A percentile compares a stretch with the other conserved stretches of the same genome.
These are phyloP conservation scores for Sporisorium sorghi DNA, from an alignment of 1,284 basidiomycete species.

Conservation along the genomic window DNA sequence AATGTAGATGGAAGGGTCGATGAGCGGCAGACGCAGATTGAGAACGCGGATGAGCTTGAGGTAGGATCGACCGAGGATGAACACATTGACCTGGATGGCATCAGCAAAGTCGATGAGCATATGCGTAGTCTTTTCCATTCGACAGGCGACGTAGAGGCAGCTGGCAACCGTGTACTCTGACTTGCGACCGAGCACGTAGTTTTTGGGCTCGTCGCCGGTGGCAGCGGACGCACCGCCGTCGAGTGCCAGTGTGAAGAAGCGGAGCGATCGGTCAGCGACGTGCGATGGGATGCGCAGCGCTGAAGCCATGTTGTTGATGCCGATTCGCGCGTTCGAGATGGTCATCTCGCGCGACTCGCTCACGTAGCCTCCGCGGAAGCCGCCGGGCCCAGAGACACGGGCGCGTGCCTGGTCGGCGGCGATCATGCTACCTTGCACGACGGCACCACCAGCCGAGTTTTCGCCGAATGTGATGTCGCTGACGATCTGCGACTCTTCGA, in stretches of 20 bases:
- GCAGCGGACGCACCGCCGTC: slow-evolving; percentile 74
- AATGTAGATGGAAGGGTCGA: slow-evolving; percentile 97
- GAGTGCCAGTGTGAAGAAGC: slow-evolving; percentile 92
- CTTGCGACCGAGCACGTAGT: slow-evolving; percentile 77
- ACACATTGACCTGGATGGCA: slow-evolving; percentile 83
- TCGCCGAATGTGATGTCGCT: slow-evolving; percentile 94
- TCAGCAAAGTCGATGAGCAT: slow-evolving; percentile 96
- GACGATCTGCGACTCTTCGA: slow-evolving; percentile 94
- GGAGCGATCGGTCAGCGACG: slow-evolving; percentile 83
- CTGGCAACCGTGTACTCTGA: slow-evolving; percentile 93
- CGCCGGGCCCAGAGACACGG: slow-evolving; percentile 61
- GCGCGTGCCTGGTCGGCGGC: slow-evolving; percentile 81
- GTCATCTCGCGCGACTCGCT: slow-evolving; percentile 79
- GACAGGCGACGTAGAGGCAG: slow-evolving; percentile 93
- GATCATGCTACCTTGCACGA: slow-evolving; percentile 96
- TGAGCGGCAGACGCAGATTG: slow-evolving; percentile 83
- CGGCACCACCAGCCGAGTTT: slow-evolving; percentile 88
- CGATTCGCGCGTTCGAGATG: slow-evolving; percentile 84
- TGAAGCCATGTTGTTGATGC: slow-evolving; percentile 83
- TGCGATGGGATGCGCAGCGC: slow-evolving; percentile 82
- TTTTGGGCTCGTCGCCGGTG: slow-evolving; percentile 59
- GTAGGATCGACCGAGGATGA: slow-evolving; percentile 95
- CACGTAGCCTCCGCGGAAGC: slow-evolving; percentile 64
- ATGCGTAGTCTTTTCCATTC: slow-evolving; percentile 87
- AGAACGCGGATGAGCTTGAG: slow-evolving; percentile 91